Evolutionary conservation across 1,139 yeast genomes (phyloP).

Genomic region (Kodamaea suecica): DNA sequence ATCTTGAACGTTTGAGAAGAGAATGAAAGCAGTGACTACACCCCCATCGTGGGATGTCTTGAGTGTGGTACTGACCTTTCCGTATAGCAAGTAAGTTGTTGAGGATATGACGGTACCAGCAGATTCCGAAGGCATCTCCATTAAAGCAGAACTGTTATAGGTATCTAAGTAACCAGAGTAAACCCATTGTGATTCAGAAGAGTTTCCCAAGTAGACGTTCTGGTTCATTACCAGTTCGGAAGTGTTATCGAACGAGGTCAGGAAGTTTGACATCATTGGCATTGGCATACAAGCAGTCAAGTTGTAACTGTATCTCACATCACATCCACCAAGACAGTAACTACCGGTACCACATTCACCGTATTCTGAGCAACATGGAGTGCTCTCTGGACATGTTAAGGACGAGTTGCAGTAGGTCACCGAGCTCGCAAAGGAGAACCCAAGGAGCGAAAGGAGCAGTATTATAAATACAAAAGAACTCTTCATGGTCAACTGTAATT

Average conservation of each 20-base stretch:
- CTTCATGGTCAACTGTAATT: too few relatives aligned
- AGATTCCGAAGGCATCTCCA: slow-evolving; percentile 80
- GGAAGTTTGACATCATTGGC: slow-evolving; percentile 39
- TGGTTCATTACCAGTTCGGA: slow-evolving; percentile 27
- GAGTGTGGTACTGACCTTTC: slow-evolving; percentile 65
- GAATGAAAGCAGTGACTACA: slow-evolving; percentile 79
- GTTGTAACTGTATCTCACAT: slow-evolving; percentile 61
- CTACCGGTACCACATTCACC: slow-evolving; percentile 86
- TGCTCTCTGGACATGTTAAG: slow-evolving; percentile 67
- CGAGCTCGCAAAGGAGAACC: slow-evolving; percentile 7
- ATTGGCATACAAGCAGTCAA: slow-evolving; percentile 66
- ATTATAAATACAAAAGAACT: background rate
- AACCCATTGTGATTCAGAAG: slow-evolving; percentile 65
- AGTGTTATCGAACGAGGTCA: slow-evolving; percentile 38
- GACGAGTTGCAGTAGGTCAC: slow-evolving; percentile 35
- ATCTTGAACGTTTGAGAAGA: slow-evolving; percentile 83
- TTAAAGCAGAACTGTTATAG: slow-evolving; percentile 49
- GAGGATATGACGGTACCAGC: slow-evolving; percentile 82
- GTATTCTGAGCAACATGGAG: slow-evolving; percentile 81
- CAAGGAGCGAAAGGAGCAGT: background rate
- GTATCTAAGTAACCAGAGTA: slow-evolving; percentile 67
- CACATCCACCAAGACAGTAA: slow-evolving; percentile 80
- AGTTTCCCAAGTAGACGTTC: slow-evolving; percentile 64
- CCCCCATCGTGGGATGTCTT: slow-evolving; percentile 77
- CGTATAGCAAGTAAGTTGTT: slow-evolving; percentile 81